Conservation (phyloP, 306 rosid genomes). For the Mimosa pudica region DNA sequence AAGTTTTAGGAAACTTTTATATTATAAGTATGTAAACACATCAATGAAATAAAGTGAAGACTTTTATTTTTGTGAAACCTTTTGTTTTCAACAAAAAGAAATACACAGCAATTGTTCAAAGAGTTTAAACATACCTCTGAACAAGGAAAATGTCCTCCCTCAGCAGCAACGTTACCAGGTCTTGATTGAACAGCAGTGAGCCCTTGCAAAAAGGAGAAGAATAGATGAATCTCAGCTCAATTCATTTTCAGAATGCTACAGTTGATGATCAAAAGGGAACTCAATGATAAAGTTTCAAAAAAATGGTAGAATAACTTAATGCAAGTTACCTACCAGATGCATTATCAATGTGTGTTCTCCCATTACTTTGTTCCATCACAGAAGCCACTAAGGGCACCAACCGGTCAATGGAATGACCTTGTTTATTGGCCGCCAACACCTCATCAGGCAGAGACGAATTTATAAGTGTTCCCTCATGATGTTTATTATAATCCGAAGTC, state of each 20-base stretch:
- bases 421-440: constrained; percentile 68
- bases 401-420: constrained; percentile 58
- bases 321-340: constrained; percentile 66
- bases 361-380: constrained; percentile 67
- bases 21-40: too few relatives aligned
- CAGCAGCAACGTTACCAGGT: constrained; percentile 59
- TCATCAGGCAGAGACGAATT: constrained; percentile 62
- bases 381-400: constrained; percentile 57
- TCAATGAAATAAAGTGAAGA: too few relatives aligned
- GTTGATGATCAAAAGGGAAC: constrained; percentile 30
- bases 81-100: not conserved
- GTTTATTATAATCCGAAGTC: constrained; percentile 45
- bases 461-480: constrained; percentile 50
- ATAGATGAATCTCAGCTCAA: constrained; percentile 42
- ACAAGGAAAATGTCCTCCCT: constrained; percentile 67
- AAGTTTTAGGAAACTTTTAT: too few relatives aligned
- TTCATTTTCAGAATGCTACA: constrained; percentile 35
- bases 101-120: constrained; percentile 20
- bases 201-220: constrained; percentile 44
- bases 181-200: constrained; percentile 54
- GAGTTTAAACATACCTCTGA: constrained; percentile 64
- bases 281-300: constrained; percentile 21
- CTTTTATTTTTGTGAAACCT: too few relatives aligned
- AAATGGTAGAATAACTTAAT: constrained; percentile 32
- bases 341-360: constrained; percentile 58